Conservation (phyloP, 345 rosid genomes). For the Linum lewisii region DNA sequence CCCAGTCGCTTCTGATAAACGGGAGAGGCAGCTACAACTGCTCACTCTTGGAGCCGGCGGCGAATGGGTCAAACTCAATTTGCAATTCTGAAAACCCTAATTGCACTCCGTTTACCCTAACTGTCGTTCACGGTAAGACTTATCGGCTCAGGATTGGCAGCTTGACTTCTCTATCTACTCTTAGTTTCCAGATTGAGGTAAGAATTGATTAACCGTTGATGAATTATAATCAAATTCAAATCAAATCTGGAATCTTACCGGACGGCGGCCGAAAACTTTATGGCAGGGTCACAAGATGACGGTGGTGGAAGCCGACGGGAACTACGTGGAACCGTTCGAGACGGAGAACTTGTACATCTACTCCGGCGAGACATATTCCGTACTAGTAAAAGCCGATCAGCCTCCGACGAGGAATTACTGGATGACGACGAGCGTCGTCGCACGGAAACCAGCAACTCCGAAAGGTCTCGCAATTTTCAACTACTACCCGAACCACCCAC, state of each 20-base stretch:
- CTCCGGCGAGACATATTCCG: conserved; percentile 11
- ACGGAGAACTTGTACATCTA: not conserved
- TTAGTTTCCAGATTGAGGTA: conserved; percentile 14
- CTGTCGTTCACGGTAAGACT: not conserved
- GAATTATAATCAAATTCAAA: too few relatives aligned
- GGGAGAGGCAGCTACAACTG: conserved; percentile 12
- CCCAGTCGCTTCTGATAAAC: conserved; percentile 10
- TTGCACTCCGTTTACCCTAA: not conserved
- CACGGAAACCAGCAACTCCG: not conserved
- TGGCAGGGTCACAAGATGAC: conserved; percentile 13
- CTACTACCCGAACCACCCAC: conserved; percentile 7
- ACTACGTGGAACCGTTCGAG: conserved; percentile 7
- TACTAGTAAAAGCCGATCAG: conserved; percentile 1
- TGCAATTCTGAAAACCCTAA: not conserved
- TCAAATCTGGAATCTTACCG: not conserved
- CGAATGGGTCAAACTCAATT: not conserved
- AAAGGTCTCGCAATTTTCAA: conserved; percentile 15
- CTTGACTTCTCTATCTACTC: conserved; percentile 7
- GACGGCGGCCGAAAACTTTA: too few relatives aligned
- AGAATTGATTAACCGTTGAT: not conserved
- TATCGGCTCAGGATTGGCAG: conserved; percentile 7
- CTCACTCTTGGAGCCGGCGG: not conserved
- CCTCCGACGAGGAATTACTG: conserved; percentile 10
- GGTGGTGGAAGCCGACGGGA: conserved; percentile 10
- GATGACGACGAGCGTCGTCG: not conserved